Evolutionary conservation across 257 asterid species (phyloP), one percentile per base, ranked within the genome.

Genomic region (Orobanche coerulescens): DNA sequence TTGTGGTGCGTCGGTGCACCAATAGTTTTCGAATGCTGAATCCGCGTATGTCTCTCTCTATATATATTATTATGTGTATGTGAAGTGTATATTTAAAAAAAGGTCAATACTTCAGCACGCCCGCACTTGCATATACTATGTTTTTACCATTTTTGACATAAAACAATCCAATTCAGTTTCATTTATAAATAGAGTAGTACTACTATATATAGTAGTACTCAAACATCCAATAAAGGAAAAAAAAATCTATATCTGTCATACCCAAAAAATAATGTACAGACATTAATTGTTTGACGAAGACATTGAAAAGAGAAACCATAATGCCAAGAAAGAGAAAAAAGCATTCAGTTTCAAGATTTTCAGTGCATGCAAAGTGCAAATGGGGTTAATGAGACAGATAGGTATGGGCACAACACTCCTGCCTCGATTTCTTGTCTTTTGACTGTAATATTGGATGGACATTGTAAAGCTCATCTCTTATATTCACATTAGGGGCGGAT

Each of bases 351-450:
- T 5, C 51, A 20, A 39, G 54, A 34, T 23, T 16, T 55, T 37
- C 39, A 54, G 5, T 61, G 68, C 63, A 39, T 13, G 64, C 13
- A 53, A 63, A 44, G 30, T 13, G 64, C 13, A 53, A 63, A 44
- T 46, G 55, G 65, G 34, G 51, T 56, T 49, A 51, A 39, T 52
- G 11, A 2, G n/a, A 52, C 67, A 59, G 6, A 42, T 53, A 70
- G 77, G 78, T 80, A 80, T 80, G 91, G 91, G 80, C 76, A 47
- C 47, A 28, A 71, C 52, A 49, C 73, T 60, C 48, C 48, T 30
- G 65, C 68, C 65, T 76, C 68, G 37, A 53, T 58, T 66, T 66
- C 60, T 46, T 64, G 53, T 49, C 55, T 49, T 69, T 53, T 75
- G 72, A 70, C 68, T 71, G 64, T 36, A 34, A 18, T 43, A 49